phyloP scores from a whole-genome alignment of 306 rosid species.

The Trifolium subterraneum region DNA sequence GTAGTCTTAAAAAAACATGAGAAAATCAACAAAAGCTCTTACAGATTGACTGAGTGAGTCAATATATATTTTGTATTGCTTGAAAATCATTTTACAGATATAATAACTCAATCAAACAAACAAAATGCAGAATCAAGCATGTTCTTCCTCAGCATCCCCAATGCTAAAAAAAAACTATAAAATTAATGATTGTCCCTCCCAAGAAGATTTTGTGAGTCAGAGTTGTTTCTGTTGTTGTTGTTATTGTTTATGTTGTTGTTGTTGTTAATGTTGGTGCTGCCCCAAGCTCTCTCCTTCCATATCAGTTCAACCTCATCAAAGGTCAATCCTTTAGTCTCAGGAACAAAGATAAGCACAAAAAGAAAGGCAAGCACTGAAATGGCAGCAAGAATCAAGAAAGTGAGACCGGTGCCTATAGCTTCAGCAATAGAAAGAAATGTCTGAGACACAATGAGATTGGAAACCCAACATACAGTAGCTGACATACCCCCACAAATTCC shows the following conservation, averaged over 20 bases:
- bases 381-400: slow-evolving; percentile 19
- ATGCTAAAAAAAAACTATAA: neutral
- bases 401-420: neutral
- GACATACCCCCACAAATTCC: slow-evolving; percentile 89
- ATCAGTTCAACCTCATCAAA: slow-evolving; percentile 89
- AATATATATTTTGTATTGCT: neutral
- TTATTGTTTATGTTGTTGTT: no score
- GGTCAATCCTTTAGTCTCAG: slow-evolving; percentile 89
- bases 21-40: no score
- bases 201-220: slow-evolving; percentile 2
- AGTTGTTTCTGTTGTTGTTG: neutral
- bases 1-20: no score
- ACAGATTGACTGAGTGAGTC: no score
- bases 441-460: slow-evolving; percentile 24
- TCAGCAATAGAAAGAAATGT: neutral
- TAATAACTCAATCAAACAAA: neutral
- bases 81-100: no score
- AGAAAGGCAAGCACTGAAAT: slow-evolving; percentile 66
- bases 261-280: slow-evolving; percentile 22
- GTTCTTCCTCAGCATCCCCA: neutral
- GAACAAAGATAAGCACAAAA: slow-evolving; percentile 65
- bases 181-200: neutral
- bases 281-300: slow-evolving; percentile 88
- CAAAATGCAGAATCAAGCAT: neutral
- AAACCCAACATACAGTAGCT: slow-evolving; percentile 80